Conservation (phyloP, 345 rosid genomes). For the Aurinia saxatilis region DNA sequence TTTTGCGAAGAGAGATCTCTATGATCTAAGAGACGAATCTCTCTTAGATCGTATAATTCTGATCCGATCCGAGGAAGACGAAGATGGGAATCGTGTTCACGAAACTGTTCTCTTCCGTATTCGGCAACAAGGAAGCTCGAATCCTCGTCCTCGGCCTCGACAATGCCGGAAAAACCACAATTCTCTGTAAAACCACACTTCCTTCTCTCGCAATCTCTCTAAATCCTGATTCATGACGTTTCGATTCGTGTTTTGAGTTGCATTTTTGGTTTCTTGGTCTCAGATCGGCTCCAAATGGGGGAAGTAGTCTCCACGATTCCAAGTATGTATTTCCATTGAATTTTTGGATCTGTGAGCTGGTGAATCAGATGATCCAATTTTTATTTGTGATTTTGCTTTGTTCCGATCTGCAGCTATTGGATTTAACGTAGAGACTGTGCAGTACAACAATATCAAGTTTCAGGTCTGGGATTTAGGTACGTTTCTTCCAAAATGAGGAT, state of each 20-base stretch:
- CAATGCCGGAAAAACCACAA: conserved; percentile 71
- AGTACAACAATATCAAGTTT: conserved; percentile 81
- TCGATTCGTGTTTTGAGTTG: background rate
- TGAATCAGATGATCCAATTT: background rate
- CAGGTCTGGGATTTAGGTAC: conserved; percentile 81
- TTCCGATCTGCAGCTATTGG: conserved; percentile 63
- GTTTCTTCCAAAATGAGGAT: background rate
- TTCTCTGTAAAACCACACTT: conserved; percentile 35
- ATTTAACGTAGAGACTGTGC: conserved; percentile 84
- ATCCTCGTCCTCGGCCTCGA: conserved; percentile 62
- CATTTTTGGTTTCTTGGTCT: background rate
- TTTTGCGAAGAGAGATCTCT: conserved; percentile 8
- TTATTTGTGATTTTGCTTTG: background rate
- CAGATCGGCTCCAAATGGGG: conserved; percentile 62
- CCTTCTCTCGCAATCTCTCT: background rate
- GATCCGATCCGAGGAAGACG: background rate
- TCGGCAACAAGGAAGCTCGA: conserved; percentile 52
- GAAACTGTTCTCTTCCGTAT: conserved; percentile 38
- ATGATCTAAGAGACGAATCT: conserved; percentile 15
- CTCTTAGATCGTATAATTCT: conserved; percentile 7
- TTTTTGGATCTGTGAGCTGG: background rate
- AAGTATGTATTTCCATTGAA: conserved; percentile 26
- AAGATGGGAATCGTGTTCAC: conserved; percentile 44
- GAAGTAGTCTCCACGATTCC: conserved; percentile 54
- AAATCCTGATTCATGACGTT: background rate